Conservation (phyloP, 768 basidiomycete species). For the Exsudoporus frostii region DNA sequence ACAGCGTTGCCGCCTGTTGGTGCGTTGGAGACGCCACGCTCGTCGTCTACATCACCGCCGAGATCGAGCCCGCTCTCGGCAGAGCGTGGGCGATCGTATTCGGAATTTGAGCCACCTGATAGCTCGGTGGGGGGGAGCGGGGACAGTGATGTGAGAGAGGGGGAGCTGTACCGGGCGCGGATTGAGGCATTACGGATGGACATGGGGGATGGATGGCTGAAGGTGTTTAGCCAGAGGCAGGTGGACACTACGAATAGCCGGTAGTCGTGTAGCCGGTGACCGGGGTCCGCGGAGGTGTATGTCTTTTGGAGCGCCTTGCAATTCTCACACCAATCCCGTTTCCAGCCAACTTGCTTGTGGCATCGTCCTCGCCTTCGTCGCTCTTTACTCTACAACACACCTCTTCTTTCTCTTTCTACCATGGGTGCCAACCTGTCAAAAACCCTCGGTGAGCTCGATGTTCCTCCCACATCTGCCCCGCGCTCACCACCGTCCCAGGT, state of each 20-base stretch:
- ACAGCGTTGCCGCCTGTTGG: slow-evolving; percentile 1
- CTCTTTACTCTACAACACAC: slow-evolving; percentile 52
- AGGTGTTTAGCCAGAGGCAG: slow-evolving; percentile 73
- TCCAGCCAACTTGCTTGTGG: slow-evolving; percentile 20
- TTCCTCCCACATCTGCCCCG: accelerated
- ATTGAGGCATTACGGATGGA: slow-evolving; percentile 83
- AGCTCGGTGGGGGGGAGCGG: not conserved
- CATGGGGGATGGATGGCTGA: slow-evolving; percentile 88
- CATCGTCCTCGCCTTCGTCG: slow-evolving; percentile 44
- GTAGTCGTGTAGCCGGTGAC: slow-evolving; percentile 21
- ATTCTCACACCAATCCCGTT: slow-evolving; percentile 21
- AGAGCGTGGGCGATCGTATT: slow-evolving; percentile 16
- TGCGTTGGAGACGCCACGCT: not conserved
- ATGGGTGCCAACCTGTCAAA: slow-evolving; percentile 91
- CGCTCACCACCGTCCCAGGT: slow-evolving; percentile 42
- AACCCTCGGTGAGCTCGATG: slow-evolving; percentile 55
- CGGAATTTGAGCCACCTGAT: slow-evolving; percentile 57
- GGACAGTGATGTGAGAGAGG: slow-evolving; percentile 43
- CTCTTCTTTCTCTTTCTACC: slow-evolving; percentile 18
- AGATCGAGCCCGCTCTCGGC: slow-evolving; percentile 14
- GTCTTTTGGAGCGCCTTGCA: slow-evolving; percentile 14
- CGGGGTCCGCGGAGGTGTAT: slow-evolving; percentile 26
- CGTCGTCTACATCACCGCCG: slow-evolving; percentile 19
- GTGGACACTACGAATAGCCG: slow-evolving; percentile 1
- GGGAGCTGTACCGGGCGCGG: slow-evolving; percentile 68